Evolutionary conservation across 2,329 filamentous ascomycete species (phyloP).

Genomic region (Westerdykella aurantiaca): DNA sequence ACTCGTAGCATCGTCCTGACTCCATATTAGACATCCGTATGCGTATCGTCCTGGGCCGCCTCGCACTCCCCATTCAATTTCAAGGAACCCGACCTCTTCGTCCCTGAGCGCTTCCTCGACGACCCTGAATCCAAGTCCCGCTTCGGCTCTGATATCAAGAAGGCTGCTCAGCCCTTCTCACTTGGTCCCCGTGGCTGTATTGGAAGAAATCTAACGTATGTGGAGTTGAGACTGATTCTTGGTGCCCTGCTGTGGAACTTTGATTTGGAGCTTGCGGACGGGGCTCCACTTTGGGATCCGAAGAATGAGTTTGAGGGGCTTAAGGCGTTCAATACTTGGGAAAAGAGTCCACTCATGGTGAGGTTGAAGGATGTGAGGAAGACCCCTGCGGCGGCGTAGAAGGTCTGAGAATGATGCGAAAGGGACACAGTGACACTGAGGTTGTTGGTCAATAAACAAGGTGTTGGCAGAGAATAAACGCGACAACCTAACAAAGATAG

Average conservation of each 20-base stretch:
- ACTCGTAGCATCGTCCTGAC: neutral
- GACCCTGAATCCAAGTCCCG: slow-evolving; percentile 10
- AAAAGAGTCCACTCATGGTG: slow-evolving; percentile 30
- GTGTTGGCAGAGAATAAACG: no score
- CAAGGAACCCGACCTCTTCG: slow-evolving; percentile 25
- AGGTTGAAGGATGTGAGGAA: slow-evolving; percentile 26
- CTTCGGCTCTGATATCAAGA: slow-evolving; percentile 21
- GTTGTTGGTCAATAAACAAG: no score
- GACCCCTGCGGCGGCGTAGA: slow-evolving; percentile 3
- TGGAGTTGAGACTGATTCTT: slow-evolving; percentile 29
- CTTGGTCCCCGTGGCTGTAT: slow-evolving; percentile 29
- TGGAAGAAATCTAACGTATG: slow-evolving; percentile 31
- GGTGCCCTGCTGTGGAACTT: slow-evolving; percentile 32
- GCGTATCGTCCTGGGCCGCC: slow-evolving; percentile 24
- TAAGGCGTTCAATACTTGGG: slow-evolving; percentile 30
- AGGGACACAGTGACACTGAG: no score
- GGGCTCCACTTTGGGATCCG: slow-evolving; percentile 24
- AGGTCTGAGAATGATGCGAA: no score
- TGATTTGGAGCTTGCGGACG: slow-evolving; percentile 29
- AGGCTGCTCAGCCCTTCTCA: slow-evolving; percentile 29
- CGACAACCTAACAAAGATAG: no score
- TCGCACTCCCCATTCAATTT: slow-evolving; percentile 31
- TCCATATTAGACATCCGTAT: slow-evolving; percentile 18
- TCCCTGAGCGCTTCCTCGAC: slow-evolving; percentile 34
- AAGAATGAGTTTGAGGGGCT: slow-evolving; percentile 23